Evolutionary conservation across 2,329 filamentous ascomycete species (phyloP).

Genomic region (Penicillium freii): DNA sequence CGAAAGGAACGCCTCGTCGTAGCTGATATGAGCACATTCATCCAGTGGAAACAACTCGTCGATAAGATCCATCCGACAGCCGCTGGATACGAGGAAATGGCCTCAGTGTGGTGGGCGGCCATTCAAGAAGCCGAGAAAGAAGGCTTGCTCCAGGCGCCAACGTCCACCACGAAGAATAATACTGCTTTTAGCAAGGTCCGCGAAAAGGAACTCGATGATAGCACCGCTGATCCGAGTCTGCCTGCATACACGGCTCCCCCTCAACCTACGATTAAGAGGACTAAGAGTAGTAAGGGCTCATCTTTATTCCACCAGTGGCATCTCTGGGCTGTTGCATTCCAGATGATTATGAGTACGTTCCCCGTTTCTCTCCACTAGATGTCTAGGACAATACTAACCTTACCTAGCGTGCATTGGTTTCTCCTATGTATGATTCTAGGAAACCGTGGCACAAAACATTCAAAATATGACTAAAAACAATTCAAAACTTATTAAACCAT

Average conservation of each 20-base stretch:
- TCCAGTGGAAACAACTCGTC: conserved; percentile 16
- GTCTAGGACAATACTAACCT: neutral
- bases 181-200: neutral
- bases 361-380: neutral
- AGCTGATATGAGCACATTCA: conserved; percentile 28
- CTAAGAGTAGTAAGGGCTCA: neutral
- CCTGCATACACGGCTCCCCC: conserved; percentile 9
- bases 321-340: neutral
- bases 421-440: neutral
- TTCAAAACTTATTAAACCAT: neutral
- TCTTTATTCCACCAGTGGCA: neutral
- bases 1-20: conserved; percentile 24
- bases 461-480: neutral
- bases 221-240: conserved; percentile 4
- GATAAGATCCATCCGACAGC: conserved; percentile 28
- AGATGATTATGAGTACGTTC: neutral
- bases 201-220: conserved; percentile 12
- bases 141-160: neutral
- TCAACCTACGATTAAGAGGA: neutral
- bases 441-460: neutral
- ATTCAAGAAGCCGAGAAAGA: conserved; percentile 20
- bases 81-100: conserved; percentile 28
- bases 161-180: neutral
- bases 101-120: conserved; percentile 29
- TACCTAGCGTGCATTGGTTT: neutral